Evolutionary conservation across 345 rosid species (phyloP).

Genomic region (Moringa oleifera): DNA sequence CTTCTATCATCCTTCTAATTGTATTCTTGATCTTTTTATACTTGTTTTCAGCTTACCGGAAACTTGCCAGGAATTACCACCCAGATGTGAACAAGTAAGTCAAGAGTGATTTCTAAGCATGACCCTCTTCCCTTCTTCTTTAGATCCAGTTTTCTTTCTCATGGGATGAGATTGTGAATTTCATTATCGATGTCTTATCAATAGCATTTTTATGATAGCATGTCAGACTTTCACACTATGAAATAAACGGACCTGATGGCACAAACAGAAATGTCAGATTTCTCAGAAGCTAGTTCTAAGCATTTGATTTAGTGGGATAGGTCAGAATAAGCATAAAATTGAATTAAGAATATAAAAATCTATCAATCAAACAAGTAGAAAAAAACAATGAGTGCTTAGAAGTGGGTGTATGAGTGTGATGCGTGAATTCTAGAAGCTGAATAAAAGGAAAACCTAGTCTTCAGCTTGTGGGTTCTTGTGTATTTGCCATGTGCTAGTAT

Average conservation of each 20-base stretch:
- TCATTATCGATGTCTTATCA: background rate
- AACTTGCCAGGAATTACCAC: slow-evolving; percentile 93
- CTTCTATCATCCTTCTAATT: background rate
- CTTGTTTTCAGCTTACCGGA: slow-evolving; percentile 74
- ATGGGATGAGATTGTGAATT: background rate
- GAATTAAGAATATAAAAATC: too few species aligned
- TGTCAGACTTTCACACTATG: background rate
- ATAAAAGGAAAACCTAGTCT: too few species aligned
- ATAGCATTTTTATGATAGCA: too few species aligned
- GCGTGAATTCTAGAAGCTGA: too few species aligned
- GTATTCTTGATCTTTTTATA: background rate
- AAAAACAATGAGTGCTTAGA: too few species aligned
- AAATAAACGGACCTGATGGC: background rate
- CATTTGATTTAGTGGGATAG: background rate
- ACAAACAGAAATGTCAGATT: background rate
- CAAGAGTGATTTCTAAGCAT: slow-evolving; percentile 1
- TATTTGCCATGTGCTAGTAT: too few species aligned
- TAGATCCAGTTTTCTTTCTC: background rate
- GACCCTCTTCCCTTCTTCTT: slow-evolving; percentile 1
- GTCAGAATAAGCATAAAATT: too few species aligned
- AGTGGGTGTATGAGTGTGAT: too few species aligned
- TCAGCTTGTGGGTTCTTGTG: too few species aligned
- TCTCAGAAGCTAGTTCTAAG: background rate
- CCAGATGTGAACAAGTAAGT: slow-evolving; percentile 98
- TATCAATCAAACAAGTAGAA: too few species aligned